Evolutionary conservation across 768 basidiomycete genomes (phyloP).

Genomic region (Arthromyces matolae): DNA sequence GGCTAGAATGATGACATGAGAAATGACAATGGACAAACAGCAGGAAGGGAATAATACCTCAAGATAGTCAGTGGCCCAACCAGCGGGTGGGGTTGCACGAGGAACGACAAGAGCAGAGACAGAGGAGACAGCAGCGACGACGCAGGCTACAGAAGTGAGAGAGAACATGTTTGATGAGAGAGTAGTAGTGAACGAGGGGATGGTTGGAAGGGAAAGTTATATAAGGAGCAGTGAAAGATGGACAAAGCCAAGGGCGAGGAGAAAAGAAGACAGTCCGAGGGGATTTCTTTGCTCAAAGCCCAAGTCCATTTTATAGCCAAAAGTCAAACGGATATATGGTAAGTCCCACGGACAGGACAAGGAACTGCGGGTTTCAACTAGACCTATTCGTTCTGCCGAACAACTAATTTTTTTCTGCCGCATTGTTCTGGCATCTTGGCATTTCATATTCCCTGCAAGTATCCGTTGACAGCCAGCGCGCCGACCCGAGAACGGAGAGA

Average conservation of each 20-base stretch:
- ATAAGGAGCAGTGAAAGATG: constrained; percentile 29
- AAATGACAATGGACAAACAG: constrained; percentile 1
- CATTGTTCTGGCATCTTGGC: constrained; percentile 2
- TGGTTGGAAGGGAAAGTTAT: constrained; percentile 21
- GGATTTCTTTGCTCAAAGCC: constrained; percentile 4
- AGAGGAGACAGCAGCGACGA: constrained; percentile 36
- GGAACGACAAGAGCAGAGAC: constrained; percentile 39
- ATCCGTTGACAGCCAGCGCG: too few species aligned
- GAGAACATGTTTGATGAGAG: constrained; percentile 32
- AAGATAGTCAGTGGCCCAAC: constrained; percentile 43
- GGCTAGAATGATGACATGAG: constrained; percentile 26
- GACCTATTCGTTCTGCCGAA: constrained; percentile 11
- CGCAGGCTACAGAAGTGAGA: constrained; percentile 38
- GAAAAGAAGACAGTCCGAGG: constrained; percentile 19
- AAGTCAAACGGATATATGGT: background rate
- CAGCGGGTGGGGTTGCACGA: constrained; percentile 35
- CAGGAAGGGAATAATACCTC: constrained; percentile 30
- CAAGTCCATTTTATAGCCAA: constrained; percentile 13
- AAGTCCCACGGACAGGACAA: constrained; percentile 9
- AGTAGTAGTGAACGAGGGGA: constrained; percentile 23
- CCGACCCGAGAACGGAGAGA: too few species aligned
- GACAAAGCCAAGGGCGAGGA: constrained; percentile 25
- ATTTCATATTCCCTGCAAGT: too few species aligned
- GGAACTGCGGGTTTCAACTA: too few species aligned
- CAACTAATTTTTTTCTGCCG: constrained; percentile 3